A percentile compares a stretch with the other conserved stretches of the same genome.
These are phyloP conservation scores for Saturnispora diversa DNA, from an alignment of 805 yeast genomes.

Conservation along the genomic window DNA sequence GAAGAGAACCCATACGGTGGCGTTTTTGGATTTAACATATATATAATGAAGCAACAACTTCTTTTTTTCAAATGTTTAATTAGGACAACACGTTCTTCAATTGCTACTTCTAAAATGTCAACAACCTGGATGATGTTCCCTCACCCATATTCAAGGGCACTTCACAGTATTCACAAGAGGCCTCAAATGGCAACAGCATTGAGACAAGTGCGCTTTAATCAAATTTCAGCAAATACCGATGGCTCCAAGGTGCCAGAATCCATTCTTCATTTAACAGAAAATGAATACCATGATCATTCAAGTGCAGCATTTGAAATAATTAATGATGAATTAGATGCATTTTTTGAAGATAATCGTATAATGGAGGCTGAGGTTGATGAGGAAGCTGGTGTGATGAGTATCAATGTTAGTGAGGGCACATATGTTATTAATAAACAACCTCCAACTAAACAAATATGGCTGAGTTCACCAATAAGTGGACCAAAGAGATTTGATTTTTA, in stretches of 20 bases:
- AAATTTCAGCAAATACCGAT: constrained; percentile 35
- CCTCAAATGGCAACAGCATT: constrained; percentile 3
- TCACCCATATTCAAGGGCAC: background rate
- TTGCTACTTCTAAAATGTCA: background rate
- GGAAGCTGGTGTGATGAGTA: constrained; percentile 72
- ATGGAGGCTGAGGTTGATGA: constrained; percentile 63
- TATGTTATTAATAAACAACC: constrained; percentile 96
- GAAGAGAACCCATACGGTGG: no score
- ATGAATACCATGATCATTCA: constrained; percentile 56
- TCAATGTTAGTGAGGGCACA: constrained; percentile 67
- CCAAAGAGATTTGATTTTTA: constrained; percentile 80
- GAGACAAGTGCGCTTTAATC: constrained; percentile 18
- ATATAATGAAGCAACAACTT: no score
- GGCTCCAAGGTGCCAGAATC: constrained; percentile 48
- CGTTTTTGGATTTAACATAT: no score
- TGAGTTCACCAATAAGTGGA: constrained; percentile 87
- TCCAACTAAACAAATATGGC: constrained; percentile 95
- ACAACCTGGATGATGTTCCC: constrained; percentile 1
- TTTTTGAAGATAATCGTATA: constrained; percentile 44
- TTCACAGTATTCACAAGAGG: constrained; percentile 1
- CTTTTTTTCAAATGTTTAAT: no score
- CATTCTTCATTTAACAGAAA: constrained; percentile 39
- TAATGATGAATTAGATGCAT: constrained; percentile 55
- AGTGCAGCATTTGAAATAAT: constrained; percentile 64
- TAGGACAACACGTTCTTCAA: no score